These are phyloP conservation scores for Ophidiomyces ophidiicola DNA, from an alignment of 2,329 filamentous ascomycete species.

Conservation along the genomic window DNA sequence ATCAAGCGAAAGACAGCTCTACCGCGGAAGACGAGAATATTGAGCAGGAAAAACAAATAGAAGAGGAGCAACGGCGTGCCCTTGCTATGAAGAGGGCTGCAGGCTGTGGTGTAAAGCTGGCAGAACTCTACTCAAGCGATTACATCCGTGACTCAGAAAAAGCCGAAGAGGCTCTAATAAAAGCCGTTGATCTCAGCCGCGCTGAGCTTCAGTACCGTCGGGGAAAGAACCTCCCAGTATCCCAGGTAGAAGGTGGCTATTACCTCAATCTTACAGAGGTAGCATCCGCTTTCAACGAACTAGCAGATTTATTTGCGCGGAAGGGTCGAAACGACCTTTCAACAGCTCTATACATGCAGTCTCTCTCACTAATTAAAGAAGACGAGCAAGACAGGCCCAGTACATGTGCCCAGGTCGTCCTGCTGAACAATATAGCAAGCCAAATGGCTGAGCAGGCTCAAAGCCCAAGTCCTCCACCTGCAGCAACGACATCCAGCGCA, in stretches of 20 bases:
- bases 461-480: constrained; percentile 23
- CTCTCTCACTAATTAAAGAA: constrained; percentile 53
- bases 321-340: constrained; percentile 67
- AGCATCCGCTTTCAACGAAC: constrained; percentile 38
- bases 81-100: constrained; percentile 52
- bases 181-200: constrained; percentile 69
- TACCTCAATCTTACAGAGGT: constrained; percentile 32
- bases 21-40: constrained; percentile 9
- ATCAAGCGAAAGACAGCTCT: constrained; percentile 5
- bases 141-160: constrained; percentile 61
- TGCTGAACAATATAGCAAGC: constrained; percentile 47
- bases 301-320: constrained; percentile 64
- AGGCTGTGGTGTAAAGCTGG: constrained; percentile 69
- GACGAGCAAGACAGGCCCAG: constrained; percentile 27
- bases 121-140: constrained; percentile 65
- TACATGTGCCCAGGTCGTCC: constrained; percentile 64
- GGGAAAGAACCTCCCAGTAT: constrained; percentile 54
- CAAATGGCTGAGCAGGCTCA: constrained; percentile 36
- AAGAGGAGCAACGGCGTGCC: constrained; percentile 38
- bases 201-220: constrained; percentile 60
- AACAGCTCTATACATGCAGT: constrained; percentile 75
- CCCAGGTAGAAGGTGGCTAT: constrained; percentile 31
- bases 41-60: constrained; percentile 16
- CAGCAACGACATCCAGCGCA: constrained; percentile 21
- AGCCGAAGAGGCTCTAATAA: constrained; percentile 63